Evolutionary conservation across 768 basidiomycete species (phyloP).

Genomic region (Lactifluus piperatus): DNA sequence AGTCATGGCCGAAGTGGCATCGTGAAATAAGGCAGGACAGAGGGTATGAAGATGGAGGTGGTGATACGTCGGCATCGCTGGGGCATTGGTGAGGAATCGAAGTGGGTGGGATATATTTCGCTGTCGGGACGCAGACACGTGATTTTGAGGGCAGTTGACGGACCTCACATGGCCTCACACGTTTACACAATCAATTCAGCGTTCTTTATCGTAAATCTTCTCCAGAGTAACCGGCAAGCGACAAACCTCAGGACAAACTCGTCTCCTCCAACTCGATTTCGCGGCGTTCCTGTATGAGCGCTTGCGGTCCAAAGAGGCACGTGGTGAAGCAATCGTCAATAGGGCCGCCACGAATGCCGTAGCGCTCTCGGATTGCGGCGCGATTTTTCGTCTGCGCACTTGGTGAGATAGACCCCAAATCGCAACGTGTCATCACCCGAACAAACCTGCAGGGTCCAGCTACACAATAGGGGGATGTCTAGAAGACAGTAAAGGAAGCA

Average conservation of each 20-base stretch:
- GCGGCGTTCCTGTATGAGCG: background rate
- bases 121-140: no score
- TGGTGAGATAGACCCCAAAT: background rate
- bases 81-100: no score
- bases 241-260: background rate
- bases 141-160: no score
- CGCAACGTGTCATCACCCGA: no score
- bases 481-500: background rate
- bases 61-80: no score
- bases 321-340: background rate
- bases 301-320: background rate
- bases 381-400: background rate
- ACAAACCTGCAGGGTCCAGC: background rate
- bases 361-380: background rate
- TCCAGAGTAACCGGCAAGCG: background rate
- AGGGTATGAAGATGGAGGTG: no score
- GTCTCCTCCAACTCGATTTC: conserved; percentile 6
- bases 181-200: no score
- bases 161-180: no score
- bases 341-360: background rate
- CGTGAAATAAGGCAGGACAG: no score
- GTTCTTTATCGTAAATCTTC: background rate
- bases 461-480: background rate
- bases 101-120: no score
- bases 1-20: no score